Base-by-base conservation (phyloP, 305 asterid genomes). In the Fraxinus sp. region DNA sequence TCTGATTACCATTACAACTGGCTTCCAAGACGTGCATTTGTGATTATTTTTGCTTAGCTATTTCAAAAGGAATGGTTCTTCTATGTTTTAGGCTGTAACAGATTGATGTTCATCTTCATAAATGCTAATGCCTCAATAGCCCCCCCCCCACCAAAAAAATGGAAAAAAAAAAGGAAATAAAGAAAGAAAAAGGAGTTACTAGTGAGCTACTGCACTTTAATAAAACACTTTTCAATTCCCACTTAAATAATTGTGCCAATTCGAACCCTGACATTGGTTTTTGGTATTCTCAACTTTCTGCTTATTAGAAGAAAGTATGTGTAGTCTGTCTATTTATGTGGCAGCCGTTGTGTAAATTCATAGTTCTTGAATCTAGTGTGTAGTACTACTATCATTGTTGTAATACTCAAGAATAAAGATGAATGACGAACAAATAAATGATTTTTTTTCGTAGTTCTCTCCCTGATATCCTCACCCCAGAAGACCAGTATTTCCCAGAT, bases 401-500 rank as follows among this genome's bases (percentile, higher is more conserved):
- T 49, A 37, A 16, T 73, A 75, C 68, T 36, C 14, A 36, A 44
- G 49, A 52, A n/a, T n/a, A n/a, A n/a, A n/a, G n/a, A n/a, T 18
- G 36, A 75, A 79, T 74, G 18, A 46, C 68, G 18, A 46, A 64
- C 20, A 83, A 78, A 68, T 76, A 16, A 62, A 57, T 57, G 26
- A 57, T 57, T 36, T 6, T 36, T 36, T 6, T 36, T 7, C 1
- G 41, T 36, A 36, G 41, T 36, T 36, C 33, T 52, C 5, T 83
- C 39, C 32, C 28, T 28, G 52, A 11, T 2, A 44, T 44, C 52
- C 52, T 75, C n/a, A 20, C 57, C 72, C 18, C 13, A 20, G 32
- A 68, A 77, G 80, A 74, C n/a, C 68, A 33, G 14, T 66, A 79
- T 87, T 75, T 78, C 80, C 32, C 33, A 71, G 49, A 32, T 79